Percentiles rank a stretch among this genome's conserved stretches.
phyloP scores from a whole-genome alignment of 2,329 filamentous ascomycete genomes.

The Coniochaeta ligniaria region DNA sequence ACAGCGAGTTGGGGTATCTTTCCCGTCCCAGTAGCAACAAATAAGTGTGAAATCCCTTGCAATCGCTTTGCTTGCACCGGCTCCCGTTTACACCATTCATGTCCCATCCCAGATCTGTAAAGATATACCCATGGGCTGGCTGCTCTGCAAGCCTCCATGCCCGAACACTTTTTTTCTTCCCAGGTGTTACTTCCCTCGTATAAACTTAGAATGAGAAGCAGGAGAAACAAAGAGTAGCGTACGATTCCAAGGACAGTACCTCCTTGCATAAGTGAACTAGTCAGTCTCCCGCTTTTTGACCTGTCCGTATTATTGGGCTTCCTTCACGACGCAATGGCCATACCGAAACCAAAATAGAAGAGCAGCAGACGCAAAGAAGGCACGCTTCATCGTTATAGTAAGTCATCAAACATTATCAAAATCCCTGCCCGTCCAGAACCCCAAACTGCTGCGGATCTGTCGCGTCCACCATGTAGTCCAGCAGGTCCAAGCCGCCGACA shows the following conservation, averaged over 20 bases:
- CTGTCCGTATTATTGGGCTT: background rate
- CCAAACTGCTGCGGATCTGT: background rate
- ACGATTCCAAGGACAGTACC: background rate
- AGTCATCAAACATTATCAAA: background rate
- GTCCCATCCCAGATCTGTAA: background rate
- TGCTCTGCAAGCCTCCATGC: background rate
- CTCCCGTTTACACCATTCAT: background rate
- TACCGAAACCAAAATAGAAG: background rate
- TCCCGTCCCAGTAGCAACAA: background rate
- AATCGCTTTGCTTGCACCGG: background rate
- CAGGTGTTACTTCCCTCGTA: background rate
- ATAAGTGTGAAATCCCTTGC: background rate
- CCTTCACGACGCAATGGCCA: background rate
- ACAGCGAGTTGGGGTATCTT: background rate
- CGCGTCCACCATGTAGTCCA: slow-evolving; percentile 61
- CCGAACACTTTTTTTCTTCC: background rate
- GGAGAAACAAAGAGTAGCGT: background rate
- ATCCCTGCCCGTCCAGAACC: background rate
- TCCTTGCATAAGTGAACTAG: background rate
- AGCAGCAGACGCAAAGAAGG: background rate
- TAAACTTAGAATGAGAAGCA: background rate
- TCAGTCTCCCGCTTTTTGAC: background rate
- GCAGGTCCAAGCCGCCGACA: slow-evolving; percentile 57
- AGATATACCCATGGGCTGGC: background rate
- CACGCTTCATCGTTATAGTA: background rate